Conservation (phyloP, 2,329 filamentous ascomycete genomes). For the Magnaporthiopsis incrustans region DNA sequence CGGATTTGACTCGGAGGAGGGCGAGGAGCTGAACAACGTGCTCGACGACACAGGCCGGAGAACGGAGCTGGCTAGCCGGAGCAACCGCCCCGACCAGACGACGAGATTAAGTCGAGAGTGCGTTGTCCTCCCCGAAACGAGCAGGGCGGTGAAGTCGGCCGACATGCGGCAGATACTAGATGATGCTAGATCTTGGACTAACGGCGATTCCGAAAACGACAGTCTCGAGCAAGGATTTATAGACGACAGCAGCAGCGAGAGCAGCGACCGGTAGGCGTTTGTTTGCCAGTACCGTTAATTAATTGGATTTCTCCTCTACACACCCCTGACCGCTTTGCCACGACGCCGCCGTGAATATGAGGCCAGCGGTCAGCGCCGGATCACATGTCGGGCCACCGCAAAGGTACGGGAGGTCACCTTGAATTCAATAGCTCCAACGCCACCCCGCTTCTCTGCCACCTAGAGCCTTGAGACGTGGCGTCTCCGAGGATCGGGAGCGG, state of each 20-base stretch:
- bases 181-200: background rate
- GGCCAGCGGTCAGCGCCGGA: background rate
- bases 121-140: conserved; percentile 20
- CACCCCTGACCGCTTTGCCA: background rate
- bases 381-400: background rate
- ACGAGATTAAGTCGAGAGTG: conserved; percentile 68
- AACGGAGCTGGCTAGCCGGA: background rate
- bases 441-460: background rate
- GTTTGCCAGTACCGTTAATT: background rate
- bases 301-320: background rate
- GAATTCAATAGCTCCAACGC: background rate
- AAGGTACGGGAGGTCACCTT: background rate
- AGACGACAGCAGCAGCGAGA: conserved; percentile 28
- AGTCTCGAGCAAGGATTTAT: conserved; percentile 35
- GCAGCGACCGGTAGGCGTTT: background rate
- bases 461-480: background rate
- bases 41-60: conserved; percentile 31
- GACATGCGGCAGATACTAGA: background rate
- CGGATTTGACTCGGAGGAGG: conserved; percentile 57
- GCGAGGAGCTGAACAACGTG: conserved; percentile 59
- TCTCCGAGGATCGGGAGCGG: background rate
- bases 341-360: no score
- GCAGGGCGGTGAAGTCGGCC: background rate
- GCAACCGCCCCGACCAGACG: conserved; percentile 37
- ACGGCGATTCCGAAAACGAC: conserved; percentile 10